Evolutionary conservation across 495 filamentous ascomycete species (phyloP), one percentile per base, ranked within the genome.

Genomic region (Amorphotheca resinae): DNA sequence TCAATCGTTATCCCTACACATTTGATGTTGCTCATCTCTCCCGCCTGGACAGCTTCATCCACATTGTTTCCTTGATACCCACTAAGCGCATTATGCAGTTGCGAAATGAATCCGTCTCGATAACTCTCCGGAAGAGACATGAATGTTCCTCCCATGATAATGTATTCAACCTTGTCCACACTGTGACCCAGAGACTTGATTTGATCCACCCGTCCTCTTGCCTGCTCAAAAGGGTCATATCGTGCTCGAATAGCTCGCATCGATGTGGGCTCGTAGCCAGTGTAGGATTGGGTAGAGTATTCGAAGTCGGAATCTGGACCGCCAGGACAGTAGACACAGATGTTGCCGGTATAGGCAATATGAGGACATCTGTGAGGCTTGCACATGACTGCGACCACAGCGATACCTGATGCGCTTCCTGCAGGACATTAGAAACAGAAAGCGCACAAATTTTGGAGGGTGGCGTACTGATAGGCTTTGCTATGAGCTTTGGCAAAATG

Each of bases 311-410:
- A 93, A 55, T 98, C 91, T 0, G 91, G 91, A 3, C 91, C 91
- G 49, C 91, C 91, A 16, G 91, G 91, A 59, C 91, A 98, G 65
- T 98, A 98, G 42, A 98, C 93, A 60, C 93, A 98, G 45, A 98
- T 96, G 55, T 96, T 98, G 55, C 91, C 91, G 1, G 93, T 96
- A 62, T 77, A 98, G 8, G 91, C 86, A 48, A 96, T 98, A 58
- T 98, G 91, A 22, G 91, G 91, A 56, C 91, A 98, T 50, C 91
- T 76, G 59, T 98, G 91, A 22, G 91, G 91, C 63, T 96, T 98
- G 71, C 91, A 96, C 91, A 98, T 96, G 41, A 98, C 93, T 14
- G 93, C 91, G 30, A 98, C 91, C 8, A 98, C 93, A n/a, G 91
- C 93, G 52, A 98, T 96, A 26, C 91, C 91, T 31, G 89, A 95